Evolutionary conservation across 1,139 yeast genomes (phyloP), one percentile per base, ranked within the genome.

Genomic region (Hansenula sp.): DNA sequence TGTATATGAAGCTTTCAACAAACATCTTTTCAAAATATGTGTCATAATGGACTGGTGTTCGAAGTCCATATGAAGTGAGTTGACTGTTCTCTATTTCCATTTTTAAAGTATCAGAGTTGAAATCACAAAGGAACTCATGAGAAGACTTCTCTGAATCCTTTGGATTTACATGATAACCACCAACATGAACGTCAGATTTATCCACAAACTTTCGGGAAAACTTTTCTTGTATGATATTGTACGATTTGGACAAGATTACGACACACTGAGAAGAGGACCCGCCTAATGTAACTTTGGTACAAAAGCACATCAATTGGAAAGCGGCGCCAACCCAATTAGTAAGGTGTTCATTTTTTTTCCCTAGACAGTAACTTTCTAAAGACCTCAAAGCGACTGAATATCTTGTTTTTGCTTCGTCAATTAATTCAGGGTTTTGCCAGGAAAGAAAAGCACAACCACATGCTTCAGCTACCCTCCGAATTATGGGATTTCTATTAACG

Each of bases 391-490:
- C 51, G 6, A 33, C 32, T 1, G 28, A n/a, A 28, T 46, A 52
- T 25, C 44, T 49, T 11, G 36, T 13, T 1, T 28, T 9, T 10
- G 55, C 46, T 12, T 45, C n/a, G 17, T 44, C 38, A 5, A 5
- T 33, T 33, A 1, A 28, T 13, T 43, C 50, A 0, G 56, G 54
- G 25, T 58, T 59, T 18, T 55, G 51, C 54, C 62, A 64, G 2
- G 67, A 61, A 24, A 69, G 47, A 41, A 54, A 62, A 0, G 70
- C 56, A 4, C 70, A 66, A 8, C 74, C 75, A 53, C 72, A 67
- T 12, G 71, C 67, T 40, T 59, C 56, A 19, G 67, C 66, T 5
- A 70, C 61, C 38, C 63, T 66, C 17, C 64, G 55, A 37, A 69
- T 50, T 2, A 67, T 56, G 2, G 53, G 48, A 16, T 69, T 62